Evolutionary conservation across 179 eudicot species (phyloP), one percentile per base, ranked within the genome.

Genomic region (Nepenthes alata): DNA sequence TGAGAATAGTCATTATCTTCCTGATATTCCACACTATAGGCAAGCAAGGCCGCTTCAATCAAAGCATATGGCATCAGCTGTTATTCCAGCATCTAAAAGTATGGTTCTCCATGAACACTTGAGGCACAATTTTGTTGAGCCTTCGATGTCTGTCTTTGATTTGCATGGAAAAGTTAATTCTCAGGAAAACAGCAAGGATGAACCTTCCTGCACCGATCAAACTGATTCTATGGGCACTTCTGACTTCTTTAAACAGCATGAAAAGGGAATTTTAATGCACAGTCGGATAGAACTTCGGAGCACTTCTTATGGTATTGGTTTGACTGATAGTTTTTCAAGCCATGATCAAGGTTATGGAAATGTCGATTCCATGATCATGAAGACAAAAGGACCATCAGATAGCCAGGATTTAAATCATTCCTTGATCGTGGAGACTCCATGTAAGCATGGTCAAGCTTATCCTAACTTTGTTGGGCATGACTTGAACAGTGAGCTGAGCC

Each of bases 201-300:
- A 63, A 58, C 47, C 63, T 69, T 60, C 35, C 3, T 63, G 12
- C 38, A 25, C 8, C 15, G 11, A 9, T 53, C 37, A 14, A 25
- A 38, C 34, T 6, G 35, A 52, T 38, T 37, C 53, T 60, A 63
- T 58, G 47, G 68, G 64, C 61, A 41, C 34, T 63, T 63, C 74
- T 13, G 16, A 50, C 50, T 47, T n/a, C 57, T 61, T 54, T 44
- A 59, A 72, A 52, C 65, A 64, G 41, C 44, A 36, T 53, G 65
- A 67, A 59, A 70, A 73, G 15, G 61, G 35, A 59, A 63, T 55
- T 56, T 67, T 73, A 8, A 48, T 54, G 47, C 75, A 70, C 62
- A 65, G 75, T 60, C 84, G 63, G 35, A 49, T 70, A 60, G 72
- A 63, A 49, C 64, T 65, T 52, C 55, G 77, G 39, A 61, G 69